Conservation (phyloP, 805 yeast species). For the Danielia reshetovae region DNA sequence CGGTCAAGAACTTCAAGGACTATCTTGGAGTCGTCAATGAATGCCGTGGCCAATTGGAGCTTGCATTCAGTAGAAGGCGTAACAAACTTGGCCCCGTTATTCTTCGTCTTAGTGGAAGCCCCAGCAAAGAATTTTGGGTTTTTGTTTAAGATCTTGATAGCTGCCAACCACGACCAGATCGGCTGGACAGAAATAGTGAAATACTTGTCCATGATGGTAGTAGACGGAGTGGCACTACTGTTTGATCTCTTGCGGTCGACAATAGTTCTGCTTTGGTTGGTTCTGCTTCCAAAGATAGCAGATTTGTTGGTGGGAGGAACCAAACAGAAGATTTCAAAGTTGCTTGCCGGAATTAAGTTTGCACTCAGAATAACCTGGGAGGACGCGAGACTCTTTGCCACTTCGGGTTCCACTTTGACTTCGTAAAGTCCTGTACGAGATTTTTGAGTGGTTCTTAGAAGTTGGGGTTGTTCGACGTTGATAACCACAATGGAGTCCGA, state of each 20-base stretch:
- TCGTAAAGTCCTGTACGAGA: conserved; percentile 3
- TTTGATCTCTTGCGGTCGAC: conserved; percentile 15
- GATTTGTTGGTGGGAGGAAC: conserved; percentile 21
- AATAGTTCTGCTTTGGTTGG: conserved; percentile 15
- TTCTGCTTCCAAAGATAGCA: conserved; percentile 8
- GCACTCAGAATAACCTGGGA: neutral
- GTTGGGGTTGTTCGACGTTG: conserved; percentile 11
- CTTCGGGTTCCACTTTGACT: conserved; percentile 4
- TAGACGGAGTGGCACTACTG: conserved; percentile 13
- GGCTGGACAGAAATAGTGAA: conserved; percentile 31
- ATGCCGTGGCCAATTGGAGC: conserved; percentile 19
- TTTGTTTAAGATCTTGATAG: conserved; percentile 27
- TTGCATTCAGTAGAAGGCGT: neutral
- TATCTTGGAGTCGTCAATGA: conserved; percentile 29
- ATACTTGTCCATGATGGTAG: conserved; percentile 18
- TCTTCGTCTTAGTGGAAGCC: conserved; percentile 20
- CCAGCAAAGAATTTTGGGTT: conserved; percentile 32
- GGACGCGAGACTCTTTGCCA: conserved; percentile 2
- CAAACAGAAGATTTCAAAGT: conserved; percentile 26
- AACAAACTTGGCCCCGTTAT: conserved; percentile 21
- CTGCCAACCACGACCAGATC: conserved; percentile 42
- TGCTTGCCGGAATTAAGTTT: conserved; percentile 18
- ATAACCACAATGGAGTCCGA: conserved; percentile 13
- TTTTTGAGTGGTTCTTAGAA: neutral
- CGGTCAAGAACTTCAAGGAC: conserved; percentile 23